phyloP scores from a whole-genome alignment of 2,329 filamentous ascomycete genomes.

The Chaetothyriales sp. region DNA sequence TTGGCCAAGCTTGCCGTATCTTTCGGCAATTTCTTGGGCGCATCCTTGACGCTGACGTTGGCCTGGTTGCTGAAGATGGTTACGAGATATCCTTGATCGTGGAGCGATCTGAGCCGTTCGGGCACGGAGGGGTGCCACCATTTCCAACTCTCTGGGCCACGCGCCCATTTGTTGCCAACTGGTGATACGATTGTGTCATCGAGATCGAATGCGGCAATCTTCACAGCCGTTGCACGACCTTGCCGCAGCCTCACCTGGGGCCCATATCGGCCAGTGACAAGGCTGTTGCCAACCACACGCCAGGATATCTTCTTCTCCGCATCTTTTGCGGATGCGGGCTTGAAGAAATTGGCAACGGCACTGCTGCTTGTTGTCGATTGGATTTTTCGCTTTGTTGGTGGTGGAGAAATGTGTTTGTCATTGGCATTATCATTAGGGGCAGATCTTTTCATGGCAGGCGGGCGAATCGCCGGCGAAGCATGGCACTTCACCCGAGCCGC shows the following conservation, averaged over 20 bases:
- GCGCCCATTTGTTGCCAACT: constrained; percentile 67
- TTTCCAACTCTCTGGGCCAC: constrained; percentile 68
- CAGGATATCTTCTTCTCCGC: constrained; percentile 61
- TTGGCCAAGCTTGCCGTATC: constrained; percentile 55
- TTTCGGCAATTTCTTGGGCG: constrained; percentile 55
- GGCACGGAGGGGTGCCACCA: constrained; percentile 78
- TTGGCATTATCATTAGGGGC: constrained; percentile 19
- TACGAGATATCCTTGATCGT: constrained; percentile 60
- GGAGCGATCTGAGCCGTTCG: constrained; percentile 49
- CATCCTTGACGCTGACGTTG: constrained; percentile 59
- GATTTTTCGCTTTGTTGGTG: constrained; percentile 42
- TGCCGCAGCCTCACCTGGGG: constrained; percentile 6
- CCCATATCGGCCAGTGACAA: constrained; percentile 61
- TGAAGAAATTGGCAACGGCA: constrained; percentile 76
- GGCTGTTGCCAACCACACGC: constrained; percentile 50
- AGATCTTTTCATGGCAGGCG: constrained; percentile 22
- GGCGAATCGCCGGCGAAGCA: background rate
- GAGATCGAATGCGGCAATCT: constrained; percentile 35
- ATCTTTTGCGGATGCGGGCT: constrained; percentile 68
- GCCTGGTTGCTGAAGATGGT: constrained; percentile 82
- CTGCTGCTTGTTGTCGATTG: constrained; percentile 40
- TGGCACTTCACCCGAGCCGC: background rate
- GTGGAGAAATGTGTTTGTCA: constrained; percentile 41
- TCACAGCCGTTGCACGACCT: constrained; percentile 9
- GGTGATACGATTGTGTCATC: constrained; percentile 80